Conservation (phyloP, 163 green algal species). For the Coccomyxa subellipsoidea region DNA sequence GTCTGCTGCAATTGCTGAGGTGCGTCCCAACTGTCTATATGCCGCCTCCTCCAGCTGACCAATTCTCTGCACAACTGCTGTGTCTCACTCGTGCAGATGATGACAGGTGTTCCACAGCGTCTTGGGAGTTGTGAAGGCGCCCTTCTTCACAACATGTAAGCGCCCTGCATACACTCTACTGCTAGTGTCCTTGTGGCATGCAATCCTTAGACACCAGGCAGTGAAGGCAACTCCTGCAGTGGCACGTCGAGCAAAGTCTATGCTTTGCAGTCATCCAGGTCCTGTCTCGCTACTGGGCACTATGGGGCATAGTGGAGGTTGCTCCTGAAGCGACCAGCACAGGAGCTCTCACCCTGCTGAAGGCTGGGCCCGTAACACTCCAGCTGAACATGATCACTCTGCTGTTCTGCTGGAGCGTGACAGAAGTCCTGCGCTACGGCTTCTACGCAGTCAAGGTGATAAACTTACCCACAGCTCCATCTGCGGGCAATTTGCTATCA, state of each 20-base stretch:
- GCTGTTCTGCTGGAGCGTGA: slow-evolving; percentile 81
- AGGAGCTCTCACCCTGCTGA: slow-evolving; percentile 19
- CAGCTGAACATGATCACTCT: slow-evolving; percentile 70
- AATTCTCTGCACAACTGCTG: slow-evolving; percentile 37
- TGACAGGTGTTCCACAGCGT: slow-evolving; percentile 68
- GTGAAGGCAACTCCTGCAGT: too few relatives aligned
- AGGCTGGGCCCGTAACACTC: slow-evolving; percentile 17
- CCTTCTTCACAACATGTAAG: slow-evolving; percentile 75
- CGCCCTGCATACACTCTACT: neutral
- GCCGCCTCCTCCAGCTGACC: neutral
- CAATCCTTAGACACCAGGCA: too few relatives aligned
- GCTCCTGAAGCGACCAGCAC: slow-evolving; percentile 38
- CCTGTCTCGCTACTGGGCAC: slow-evolving; percentile 65
- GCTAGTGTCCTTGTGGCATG: too few relatives aligned
- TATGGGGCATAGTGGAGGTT: slow-evolving; percentile 77
- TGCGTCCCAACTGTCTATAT: too few relatives aligned
- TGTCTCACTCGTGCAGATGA: slow-evolving; percentile 71
- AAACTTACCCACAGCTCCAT: too few relatives aligned
- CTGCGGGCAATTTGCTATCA: too few relatives aligned
- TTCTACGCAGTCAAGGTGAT: slow-evolving; percentile 86
- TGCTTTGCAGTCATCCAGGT: slow-evolving; percentile 72
- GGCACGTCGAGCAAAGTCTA: too few relatives aligned
- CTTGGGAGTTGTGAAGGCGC: slow-evolving; percentile 74
- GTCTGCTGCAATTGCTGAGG: slow-evolving; percentile 77
- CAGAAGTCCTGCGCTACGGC: slow-evolving; percentile 88